Conservation (phyloP, 305 asterid genomes). For the Solanum hybrid region DNA sequence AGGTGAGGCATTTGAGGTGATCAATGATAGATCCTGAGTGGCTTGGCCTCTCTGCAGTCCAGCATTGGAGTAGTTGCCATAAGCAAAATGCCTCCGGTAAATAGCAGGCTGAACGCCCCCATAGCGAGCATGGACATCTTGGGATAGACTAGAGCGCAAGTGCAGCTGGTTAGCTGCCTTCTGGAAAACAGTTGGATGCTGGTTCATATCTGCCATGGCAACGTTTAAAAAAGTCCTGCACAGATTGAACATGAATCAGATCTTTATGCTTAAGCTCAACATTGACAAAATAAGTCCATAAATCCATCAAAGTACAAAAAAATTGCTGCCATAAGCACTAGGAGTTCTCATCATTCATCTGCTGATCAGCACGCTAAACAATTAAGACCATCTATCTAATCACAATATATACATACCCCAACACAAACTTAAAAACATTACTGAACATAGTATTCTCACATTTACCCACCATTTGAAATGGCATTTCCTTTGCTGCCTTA, state of each 20-base stretch:
- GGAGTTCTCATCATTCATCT: background rate
- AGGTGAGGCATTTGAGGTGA: conserved; percentile 66
- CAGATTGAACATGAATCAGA: background rate
- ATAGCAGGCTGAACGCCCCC: conserved; percentile 42
- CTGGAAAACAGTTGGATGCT: conserved; percentile 41
- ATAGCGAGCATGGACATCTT: conserved; percentile 38
- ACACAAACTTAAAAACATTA: background rate
- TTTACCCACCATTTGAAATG: background rate
- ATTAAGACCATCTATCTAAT: background rate
- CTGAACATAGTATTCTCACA: background rate
- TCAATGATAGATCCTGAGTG: conserved; percentile 43
- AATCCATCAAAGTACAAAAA: background rate
- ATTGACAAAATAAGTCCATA: background rate
- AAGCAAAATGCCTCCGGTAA: conserved; percentile 44
- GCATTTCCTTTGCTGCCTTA: background rate
- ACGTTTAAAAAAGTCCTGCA: conserved; percentile 14
- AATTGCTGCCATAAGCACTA: background rate
- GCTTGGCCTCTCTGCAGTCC: conserved; percentile 43
- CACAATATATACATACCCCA: background rate
- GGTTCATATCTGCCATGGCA: conserved; percentile 40
- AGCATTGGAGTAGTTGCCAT: conserved; percentile 52
- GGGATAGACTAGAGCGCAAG: conserved; percentile 45
- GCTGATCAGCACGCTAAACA: background rate
- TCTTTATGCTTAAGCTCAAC: background rate
- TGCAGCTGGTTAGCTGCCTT: conserved; percentile 68